Evolutionary conservation across 352 stramenopile genomes (phyloP).

Genomic region (Pythium chondricola): DNA sequence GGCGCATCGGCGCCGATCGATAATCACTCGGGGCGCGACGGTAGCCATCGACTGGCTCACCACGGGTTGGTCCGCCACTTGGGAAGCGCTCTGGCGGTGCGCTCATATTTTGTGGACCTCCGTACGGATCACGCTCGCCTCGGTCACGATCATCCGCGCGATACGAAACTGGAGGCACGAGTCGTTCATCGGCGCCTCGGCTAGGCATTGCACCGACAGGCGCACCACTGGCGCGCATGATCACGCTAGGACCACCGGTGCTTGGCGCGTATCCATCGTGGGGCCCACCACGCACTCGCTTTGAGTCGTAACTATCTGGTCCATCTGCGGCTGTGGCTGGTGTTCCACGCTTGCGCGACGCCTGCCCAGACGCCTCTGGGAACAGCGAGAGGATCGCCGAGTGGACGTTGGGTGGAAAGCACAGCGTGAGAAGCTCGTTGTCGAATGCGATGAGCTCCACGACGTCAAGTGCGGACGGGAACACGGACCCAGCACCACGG

Average conservation of each 20-base stretch:
- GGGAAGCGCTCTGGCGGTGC: slow-evolving; percentile 15
- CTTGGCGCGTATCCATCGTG: slow-evolving; percentile 1
- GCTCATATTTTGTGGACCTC: slow-evolving; percentile 4
- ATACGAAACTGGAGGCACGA: slow-evolving; percentile 11
- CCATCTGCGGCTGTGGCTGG: slow-evolving; percentile 1
- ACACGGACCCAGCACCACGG: slow-evolving; percentile 28
- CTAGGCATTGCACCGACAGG: slow-evolving; percentile 2
- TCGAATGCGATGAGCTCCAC: slow-evolving; percentile 70
- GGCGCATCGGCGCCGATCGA: slow-evolving; percentile 13
- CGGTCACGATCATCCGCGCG: slow-evolving; percentile 8
- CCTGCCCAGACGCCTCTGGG: slow-evolving; percentile 18
- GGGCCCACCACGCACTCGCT: slow-evolving; percentile 21
- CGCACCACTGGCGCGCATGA: no score
- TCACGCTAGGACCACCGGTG: slow-evolving; percentile 3
- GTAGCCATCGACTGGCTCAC: slow-evolving; percentile 14
- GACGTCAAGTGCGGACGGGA: slow-evolving; percentile 56
- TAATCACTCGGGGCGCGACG: slow-evolving; percentile 12
- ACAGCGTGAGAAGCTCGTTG: slow-evolving; percentile 44
- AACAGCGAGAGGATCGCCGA: slow-evolving; percentile 66
- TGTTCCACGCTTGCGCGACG: slow-evolving; percentile 19
- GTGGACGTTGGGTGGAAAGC: slow-evolving; percentile 72
- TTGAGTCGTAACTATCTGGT: slow-evolving; percentile 23
- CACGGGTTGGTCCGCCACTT: not conserved
- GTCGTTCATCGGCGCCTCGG: slow-evolving; percentile 7
- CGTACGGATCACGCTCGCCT: slow-evolving; percentile 8